These are phyloP conservation scores for Ostreobium quekettii DNA, from an alignment of 139 green algal species.

Conservation along the genomic window DNA sequence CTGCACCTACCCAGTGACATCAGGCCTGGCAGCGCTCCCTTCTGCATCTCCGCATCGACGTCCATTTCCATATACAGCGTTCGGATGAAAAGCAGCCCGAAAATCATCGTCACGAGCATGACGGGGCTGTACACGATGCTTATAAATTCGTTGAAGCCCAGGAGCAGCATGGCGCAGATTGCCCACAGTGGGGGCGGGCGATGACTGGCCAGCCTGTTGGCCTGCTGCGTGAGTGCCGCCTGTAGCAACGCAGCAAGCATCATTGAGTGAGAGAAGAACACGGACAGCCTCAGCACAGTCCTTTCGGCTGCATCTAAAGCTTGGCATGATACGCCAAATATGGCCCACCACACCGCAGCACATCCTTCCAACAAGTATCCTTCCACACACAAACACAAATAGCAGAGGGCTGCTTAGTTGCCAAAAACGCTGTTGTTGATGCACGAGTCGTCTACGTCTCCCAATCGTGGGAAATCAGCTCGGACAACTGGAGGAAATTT, in stretches of 20 bases:
- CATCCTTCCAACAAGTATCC: too few relatives aligned
- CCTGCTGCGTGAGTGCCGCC: slow-evolving; percentile 60
- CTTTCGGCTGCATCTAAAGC: background rate
- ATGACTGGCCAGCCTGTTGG: slow-evolving; percentile 61
- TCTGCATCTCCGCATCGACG: slow-evolving; percentile 69
- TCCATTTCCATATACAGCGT: slow-evolving; percentile 66
- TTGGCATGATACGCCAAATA: too few relatives aligned
- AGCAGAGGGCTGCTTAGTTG: too few relatives aligned
- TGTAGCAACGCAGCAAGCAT: slow-evolving; percentile 17
- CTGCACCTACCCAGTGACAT: slow-evolving; percentile 31
- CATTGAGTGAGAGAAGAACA: background rate
- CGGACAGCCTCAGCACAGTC: background rate
- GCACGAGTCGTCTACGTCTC: too few relatives aligned
- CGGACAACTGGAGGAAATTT: too few relatives aligned
- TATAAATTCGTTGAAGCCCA: slow-evolving; percentile 89
- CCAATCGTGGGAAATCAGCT: too few relatives aligned
- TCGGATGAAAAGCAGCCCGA: slow-evolving; percentile 40
- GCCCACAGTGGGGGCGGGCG: slow-evolving; percentile 75
- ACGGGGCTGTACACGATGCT: slow-evolving; percentile 70
- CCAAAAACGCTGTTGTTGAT: too few relatives aligned
- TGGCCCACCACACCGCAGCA: too few relatives aligned
- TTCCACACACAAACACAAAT: too few relatives aligned
- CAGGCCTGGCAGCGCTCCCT: slow-evolving; percentile 50
- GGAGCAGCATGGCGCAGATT: slow-evolving; percentile 72
- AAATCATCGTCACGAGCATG: slow-evolving; percentile 42